Evolutionary conservation across 345 rosid species (phyloP).

Genomic region (Psidium guajava): DNA sequence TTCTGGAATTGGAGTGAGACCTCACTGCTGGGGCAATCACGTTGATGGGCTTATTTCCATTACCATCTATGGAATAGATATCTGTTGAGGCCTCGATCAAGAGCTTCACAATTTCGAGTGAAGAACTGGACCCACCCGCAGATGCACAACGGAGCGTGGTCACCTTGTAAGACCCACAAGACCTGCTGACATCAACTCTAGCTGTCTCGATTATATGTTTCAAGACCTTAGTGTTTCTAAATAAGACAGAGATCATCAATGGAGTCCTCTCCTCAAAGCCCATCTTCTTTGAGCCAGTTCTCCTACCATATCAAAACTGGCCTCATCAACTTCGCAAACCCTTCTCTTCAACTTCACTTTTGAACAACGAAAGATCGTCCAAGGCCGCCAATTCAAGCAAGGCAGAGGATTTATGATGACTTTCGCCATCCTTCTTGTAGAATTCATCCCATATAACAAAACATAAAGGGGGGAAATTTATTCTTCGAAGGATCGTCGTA

Average conservation of each 20-base stretch:
- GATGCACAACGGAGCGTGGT: slow-evolving; percentile 87
- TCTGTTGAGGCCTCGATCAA: slow-evolving; percentile 63
- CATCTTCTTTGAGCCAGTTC: slow-evolving; percentile 67
- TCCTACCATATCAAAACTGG: slow-evolving; percentile 71
- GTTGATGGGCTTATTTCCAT: slow-evolving; percentile 61
- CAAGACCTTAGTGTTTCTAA: slow-evolving; percentile 49
- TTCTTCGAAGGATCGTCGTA: slow-evolving; percentile 40
- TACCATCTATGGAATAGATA: slow-evolving; percentile 33
- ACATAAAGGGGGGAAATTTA: slow-evolving; percentile 22
- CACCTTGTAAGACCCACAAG: slow-evolving; percentile 55
- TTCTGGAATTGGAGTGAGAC: slow-evolving; percentile 23
- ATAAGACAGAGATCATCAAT: slow-evolving; percentile 73
- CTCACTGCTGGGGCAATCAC: slow-evolving; percentile 24
- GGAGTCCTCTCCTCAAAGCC: slow-evolving; percentile 76
- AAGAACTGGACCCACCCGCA: slow-evolving; percentile 52
- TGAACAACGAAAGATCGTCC: slow-evolving; percentile 48
- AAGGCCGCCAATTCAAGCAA: slow-evolving; percentile 75
- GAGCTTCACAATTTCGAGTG: slow-evolving; percentile 49
- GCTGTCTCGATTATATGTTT: slow-evolving; percentile 46
- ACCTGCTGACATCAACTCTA: slow-evolving; percentile 47
- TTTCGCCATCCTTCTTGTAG: slow-evolving; percentile 13
- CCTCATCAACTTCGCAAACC: slow-evolving; percentile 38
- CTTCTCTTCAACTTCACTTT: slow-evolving; percentile 39
- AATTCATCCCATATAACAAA: slow-evolving; percentile 32
- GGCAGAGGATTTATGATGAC: slow-evolving; percentile 17